Base-by-base conservation (phyloP, 208 protist genomes). In the Lotmaria passim region DNA sequence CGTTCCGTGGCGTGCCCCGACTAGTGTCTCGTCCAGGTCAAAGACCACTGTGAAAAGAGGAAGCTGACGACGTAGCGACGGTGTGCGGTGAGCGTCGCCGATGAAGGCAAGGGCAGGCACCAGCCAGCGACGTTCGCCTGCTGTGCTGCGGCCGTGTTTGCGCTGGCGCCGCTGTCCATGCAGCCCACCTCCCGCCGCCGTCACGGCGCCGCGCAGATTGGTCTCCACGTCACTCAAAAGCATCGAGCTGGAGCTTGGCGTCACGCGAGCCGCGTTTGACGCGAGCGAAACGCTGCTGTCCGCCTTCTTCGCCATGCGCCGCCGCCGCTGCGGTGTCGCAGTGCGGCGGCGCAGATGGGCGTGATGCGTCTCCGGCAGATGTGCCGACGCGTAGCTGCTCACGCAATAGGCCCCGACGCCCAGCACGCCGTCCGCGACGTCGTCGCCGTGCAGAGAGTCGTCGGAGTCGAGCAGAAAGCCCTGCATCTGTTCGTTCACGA, bases 1-100 rank as follows among this genome's bases (percentile, higher is more conserved):
- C 50, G 55, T 31, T 4, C 77, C 87, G n/a, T 83, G n/a, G 1
- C 89, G 86, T 17, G 89, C 87, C 4, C 43, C 66, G 6, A 96
- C 84, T 1, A 96, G 69, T 26, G 91, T 94, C 64, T 96, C 88
- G 48, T 96, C 88, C 10, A 96, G 41, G 62, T 96, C 91, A 41
- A 96, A 68, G 1, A 96, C 85, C 12, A 94, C 76, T 7, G 87
- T 85, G 34, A 96, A 75, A 0, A 78, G 71, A 3, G 51, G 59
- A 7, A 73, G 47, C n/a, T n/a, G n/a, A n/a, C n/a, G n/a, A n/a
- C n/a, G n/a, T n/a, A n/a, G n/a, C n/a, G n/a, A n/a, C n/a, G n/a
- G n/a, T n/a, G 4, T 21, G 12, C 26, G 3, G 28, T n/a, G 12
- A 7, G 36, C 64, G 46, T 30, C 26, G 23, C 19, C 31, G 2